Conservation (phyloP, 306 rosid species). For the Malus asiatica region DNA sequence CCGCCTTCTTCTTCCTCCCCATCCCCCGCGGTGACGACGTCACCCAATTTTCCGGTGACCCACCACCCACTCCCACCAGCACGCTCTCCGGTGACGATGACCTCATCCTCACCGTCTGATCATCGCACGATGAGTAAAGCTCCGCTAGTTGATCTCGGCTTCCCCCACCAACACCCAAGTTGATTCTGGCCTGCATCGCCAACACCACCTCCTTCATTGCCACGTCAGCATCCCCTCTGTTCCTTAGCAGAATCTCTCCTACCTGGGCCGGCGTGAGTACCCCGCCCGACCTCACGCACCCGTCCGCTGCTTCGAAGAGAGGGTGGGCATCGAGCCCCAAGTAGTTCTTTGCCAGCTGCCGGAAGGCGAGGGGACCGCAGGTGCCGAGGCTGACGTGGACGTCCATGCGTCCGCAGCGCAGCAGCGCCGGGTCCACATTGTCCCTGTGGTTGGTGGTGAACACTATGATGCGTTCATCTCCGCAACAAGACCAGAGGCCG, state of each 20-base stretch:
- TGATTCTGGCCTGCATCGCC: slow-evolving; percentile 52
- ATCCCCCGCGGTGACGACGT: slow-evolving; percentile 21
- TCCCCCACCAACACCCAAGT: slow-evolving; percentile 8
- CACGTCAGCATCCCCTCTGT: slow-evolving; percentile 43
- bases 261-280: slow-evolving; percentile 79
- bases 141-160: neutral
- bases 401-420: slow-evolving; percentile 86
- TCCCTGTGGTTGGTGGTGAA: slow-evolving; percentile 71
- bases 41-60: slow-evolving; percentile 79
- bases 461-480: slow-evolving; percentile 73
- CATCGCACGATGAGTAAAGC: neutral
- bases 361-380: slow-evolving; percentile 69
- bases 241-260: slow-evolving; percentile 69
- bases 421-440: slow-evolving; percentile 70
- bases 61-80: slow-evolving; percentile 38
- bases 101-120: slow-evolving; percentile 18
- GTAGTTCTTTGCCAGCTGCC: slow-evolving; percentile 51
- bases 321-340: slow-evolving; percentile 46
- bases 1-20: slow-evolving; percentile 46
- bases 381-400: slow-evolving; percentile 72
- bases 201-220: slow-evolving; percentile 65
- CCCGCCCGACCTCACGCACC: slow-evolving; percentile 55
- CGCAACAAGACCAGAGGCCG: slow-evolving; percentile 84
- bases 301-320: slow-evolving; percentile 54
- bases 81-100: slow-evolving; percentile 71